Conservation (phyloP, 768 basidiomycete species). For the Suillus cothurnatus region DNA sequence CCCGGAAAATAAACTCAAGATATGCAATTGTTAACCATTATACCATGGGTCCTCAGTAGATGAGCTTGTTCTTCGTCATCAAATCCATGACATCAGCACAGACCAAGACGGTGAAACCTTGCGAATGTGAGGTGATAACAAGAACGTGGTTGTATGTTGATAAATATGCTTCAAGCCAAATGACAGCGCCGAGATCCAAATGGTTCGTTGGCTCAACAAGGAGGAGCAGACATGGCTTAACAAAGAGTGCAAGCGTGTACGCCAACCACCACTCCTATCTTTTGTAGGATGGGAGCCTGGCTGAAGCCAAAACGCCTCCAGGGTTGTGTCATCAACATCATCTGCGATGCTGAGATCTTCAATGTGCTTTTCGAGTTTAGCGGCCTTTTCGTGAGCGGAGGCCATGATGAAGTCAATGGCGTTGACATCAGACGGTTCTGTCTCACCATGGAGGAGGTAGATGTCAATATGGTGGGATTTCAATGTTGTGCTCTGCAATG, state of each 20-base stretch:
- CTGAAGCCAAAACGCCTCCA: slow-evolving; percentile 30
- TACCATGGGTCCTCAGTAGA: too few species aligned
- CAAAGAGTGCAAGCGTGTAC: too few species aligned
- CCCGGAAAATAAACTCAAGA: too few species aligned
- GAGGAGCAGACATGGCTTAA: slow-evolving; percentile 79
- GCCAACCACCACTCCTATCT: too few species aligned
- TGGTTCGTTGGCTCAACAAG: slow-evolving; percentile 95
- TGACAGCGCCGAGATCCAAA: slow-evolving; percentile 92
- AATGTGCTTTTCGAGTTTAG: slow-evolving; percentile 88
- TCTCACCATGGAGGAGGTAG: slow-evolving; percentile 95
- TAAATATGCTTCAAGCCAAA: slow-evolving; percentile 97
- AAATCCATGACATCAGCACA: slow-evolving; percentile 99
- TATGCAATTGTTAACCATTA: too few species aligned
- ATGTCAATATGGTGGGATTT: slow-evolving; percentile 96
- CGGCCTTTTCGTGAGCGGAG: too few species aligned
- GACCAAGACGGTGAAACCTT: slow-evolving; percentile 97
- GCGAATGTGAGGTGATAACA: slow-evolving; percentile 97
- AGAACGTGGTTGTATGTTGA: slow-evolving; percentile 99
- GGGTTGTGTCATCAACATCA: slow-evolving; percentile 80
- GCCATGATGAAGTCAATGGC: slow-evolving; percentile 97
- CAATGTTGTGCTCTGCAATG: slow-evolving; percentile 92
- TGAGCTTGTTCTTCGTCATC: slow-evolving; percentile 72
- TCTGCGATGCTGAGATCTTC: slow-evolving; percentile 91
- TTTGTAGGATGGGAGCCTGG: too few species aligned
- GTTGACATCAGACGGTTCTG: slow-evolving; percentile 92